Percentiles rank a stretch among this genome's conserved stretches.
Evolutionary conservation across 2,329 filamentous ascomycete species (phyloP).

Genomic region (Lecanicillium sp.): DNA sequence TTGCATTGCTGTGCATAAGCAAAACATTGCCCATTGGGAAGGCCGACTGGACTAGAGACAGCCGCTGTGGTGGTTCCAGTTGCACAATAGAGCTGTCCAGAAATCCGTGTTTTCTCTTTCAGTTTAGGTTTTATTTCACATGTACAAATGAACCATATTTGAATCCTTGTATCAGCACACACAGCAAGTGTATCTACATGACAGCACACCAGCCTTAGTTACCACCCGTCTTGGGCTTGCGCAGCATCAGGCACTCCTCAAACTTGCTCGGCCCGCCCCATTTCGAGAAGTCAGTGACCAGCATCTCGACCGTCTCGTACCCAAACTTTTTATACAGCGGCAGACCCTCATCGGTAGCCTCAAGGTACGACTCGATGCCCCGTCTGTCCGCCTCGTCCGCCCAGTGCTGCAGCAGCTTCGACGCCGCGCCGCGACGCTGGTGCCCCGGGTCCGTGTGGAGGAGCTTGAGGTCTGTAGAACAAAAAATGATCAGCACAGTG

Average conservation of each 20-base stretch:
- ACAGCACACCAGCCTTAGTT: neutral
- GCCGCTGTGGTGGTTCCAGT: no score
- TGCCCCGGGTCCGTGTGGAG: slow-evolving; percentile 33
- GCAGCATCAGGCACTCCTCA: slow-evolving; percentile 9
- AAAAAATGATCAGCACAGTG: neutral
- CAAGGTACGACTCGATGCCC: slow-evolving; percentile 30
- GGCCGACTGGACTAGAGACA: no score
- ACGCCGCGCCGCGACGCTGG: slow-evolving; percentile 30
- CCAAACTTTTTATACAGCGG: slow-evolving; percentile 31
- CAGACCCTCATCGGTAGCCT: slow-evolving; percentile 28
- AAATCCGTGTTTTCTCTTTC: no score
- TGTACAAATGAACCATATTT: no score
- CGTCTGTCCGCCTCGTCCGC: slow-evolving; percentile 31
- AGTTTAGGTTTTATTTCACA: no score
- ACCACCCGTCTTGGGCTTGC: neutral
- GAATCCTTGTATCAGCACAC: no score
- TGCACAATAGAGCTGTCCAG: no score
- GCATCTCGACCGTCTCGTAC: slow-evolving; percentile 26
- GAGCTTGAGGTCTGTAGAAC: slow-evolving; percentile 30
- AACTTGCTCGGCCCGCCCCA: slow-evolving; percentile 23
- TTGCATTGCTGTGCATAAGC: no score
- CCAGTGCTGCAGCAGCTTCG: slow-evolving; percentile 29
- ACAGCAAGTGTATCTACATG: neutral
- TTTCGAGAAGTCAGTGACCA: slow-evolving; percentile 23
- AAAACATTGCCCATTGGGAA: no score